Evolutionary conservation across 305 asterid species (phyloP), one percentile per base, ranked within the genome.

Genomic region (Ilex paraguariensis): DNA sequence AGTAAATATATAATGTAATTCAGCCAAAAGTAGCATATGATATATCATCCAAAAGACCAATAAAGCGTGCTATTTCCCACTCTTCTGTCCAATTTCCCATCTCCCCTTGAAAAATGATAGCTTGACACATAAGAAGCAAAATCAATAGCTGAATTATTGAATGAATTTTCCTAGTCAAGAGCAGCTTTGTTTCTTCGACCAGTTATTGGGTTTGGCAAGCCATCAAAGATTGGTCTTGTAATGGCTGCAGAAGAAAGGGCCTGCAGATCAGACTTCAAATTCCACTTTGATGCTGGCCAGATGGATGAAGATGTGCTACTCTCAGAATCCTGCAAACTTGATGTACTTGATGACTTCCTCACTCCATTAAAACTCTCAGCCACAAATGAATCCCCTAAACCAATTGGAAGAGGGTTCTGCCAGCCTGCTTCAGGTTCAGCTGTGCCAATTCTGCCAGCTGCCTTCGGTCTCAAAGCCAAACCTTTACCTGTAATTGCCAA

Each of bases 221-320:
- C 90, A 70, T 88, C 95, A 62, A 91, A 91, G 78, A 91, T 86
- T 10, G 98, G 93, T 59, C 73, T 86, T 9, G 95, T 57, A 62
- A 88, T 80, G 69, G 89, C 88, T 31, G 96, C 82, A 61, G 86
- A 68, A 11, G 94, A 82, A 62, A 86, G 77, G 31, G 95, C 94
- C 73, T 80, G 88, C 60, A 91, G 81, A 73, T 91, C 98, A 33
- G 95, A 76, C 81, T 81, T 88, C 79, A 87, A 65, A 70, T 75
- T 83, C 96, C 95, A 88, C 69, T 78, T 87, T 6, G 94, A 67
- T 6, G 86, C 56, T n/a, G 83, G 59, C 94, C 91, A 86, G 13
- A 85, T 57, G 45, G 92, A 85, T 67, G 87, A 78, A 69, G 82
- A 53, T 6, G 87, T 0, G 3, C 90, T 68, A 63, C 68, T 74